These are phyloP conservation scores for Psilocybe azurescens DNA, from an alignment of 768 basidiomycete genomes.

Conservation along the genomic window DNA sequence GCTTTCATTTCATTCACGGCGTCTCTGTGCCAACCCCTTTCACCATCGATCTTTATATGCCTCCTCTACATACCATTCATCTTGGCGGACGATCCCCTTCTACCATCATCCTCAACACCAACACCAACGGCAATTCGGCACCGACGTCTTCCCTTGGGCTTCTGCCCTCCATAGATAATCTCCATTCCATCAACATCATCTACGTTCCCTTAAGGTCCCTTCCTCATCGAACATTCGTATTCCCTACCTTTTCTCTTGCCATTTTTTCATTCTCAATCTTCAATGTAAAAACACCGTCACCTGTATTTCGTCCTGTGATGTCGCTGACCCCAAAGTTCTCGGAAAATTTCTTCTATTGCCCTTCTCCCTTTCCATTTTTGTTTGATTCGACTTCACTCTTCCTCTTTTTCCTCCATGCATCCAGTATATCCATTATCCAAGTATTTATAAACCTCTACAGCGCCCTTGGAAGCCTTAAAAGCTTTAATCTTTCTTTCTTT, in stretches of 20 bases:
- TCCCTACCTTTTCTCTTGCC: no score
- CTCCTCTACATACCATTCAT: no score
- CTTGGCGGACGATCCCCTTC: no score
- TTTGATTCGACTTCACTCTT: neutral
- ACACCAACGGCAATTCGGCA: no score
- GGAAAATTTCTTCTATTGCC: neutral
- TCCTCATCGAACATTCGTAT: neutral
- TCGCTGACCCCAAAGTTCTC: neutral
- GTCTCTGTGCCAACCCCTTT: neutral
- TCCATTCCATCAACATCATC: neutral
- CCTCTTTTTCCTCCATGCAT: neutral
- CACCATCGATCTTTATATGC: no score
- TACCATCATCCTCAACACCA: no score
- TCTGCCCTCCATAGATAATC: neutral
- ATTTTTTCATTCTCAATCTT: neutral
- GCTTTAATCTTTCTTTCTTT: neutral
- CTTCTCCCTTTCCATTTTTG: neutral
- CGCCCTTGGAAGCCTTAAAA: neutral
- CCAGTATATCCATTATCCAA: neutral
- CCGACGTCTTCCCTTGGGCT: neutral
- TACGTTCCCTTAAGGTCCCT: neutral
- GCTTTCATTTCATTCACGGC: neutral
- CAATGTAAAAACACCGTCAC: neutral
- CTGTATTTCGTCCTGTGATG: neutral
- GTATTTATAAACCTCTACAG: neutral